A percentile compares a stretch with the other conserved stretches of the same genome.
These are phyloP conservation scores for Pseudogymnoascus sp. DNA, from an alignment of 2,329 filamentous ascomycete species.

Conservation along the genomic window DNA sequence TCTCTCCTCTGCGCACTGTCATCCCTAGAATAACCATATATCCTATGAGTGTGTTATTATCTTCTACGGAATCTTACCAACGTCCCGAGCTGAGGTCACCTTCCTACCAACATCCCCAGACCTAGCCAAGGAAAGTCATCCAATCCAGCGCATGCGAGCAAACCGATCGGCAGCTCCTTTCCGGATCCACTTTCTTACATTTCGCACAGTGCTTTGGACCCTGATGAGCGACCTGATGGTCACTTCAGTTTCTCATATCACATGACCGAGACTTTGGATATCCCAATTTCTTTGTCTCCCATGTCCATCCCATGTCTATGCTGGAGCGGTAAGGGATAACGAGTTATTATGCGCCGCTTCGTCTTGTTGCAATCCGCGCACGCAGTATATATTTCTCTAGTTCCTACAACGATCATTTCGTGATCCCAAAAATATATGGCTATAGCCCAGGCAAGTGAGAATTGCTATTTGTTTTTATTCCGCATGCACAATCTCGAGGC, in stretches of 20 bases:
- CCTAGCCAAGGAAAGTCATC: background rate
- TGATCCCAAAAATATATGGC: background rate
- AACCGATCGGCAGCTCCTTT: background rate
- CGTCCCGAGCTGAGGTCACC: background rate
- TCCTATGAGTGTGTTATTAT: background rate
- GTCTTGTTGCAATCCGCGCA: background rate
- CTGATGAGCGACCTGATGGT: background rate
- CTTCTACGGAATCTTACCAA: background rate
- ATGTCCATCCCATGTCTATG: background rate
- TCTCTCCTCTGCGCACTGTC: background rate
- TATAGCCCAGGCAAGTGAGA: background rate
- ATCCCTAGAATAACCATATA: background rate
- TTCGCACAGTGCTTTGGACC: background rate
- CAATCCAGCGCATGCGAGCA: background rate
- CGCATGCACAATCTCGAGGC: background rate
- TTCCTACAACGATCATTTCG: background rate
- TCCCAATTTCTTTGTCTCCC: background rate
- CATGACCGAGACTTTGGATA: background rate
- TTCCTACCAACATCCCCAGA: background rate
- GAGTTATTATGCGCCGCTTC: background rate
- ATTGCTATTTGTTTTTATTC: background rate
- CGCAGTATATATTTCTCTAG: background rate
- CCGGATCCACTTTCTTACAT: constrained; percentile 3
- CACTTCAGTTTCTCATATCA: background rate
- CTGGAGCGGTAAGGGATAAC: background rate